phyloP scores from a whole-genome alignment of 495 filamentous ascomycete genomes.

The Poronia punctata region DNA sequence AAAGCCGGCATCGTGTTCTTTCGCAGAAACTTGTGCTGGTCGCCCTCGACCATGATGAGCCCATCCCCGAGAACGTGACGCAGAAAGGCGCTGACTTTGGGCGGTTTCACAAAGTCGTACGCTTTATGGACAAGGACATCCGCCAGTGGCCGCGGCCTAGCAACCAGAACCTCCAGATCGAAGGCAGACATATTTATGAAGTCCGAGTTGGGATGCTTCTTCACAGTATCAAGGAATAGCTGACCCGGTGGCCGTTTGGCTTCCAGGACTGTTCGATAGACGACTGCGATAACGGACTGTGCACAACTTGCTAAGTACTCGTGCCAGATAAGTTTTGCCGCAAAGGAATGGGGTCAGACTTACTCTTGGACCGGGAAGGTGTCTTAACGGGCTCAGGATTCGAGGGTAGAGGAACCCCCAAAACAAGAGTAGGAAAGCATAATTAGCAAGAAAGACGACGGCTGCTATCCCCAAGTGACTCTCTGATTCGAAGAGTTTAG shows the following conservation, averaged over 20 bases:
- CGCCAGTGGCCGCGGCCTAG: constrained; percentile 48
- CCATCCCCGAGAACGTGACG: constrained; percentile 58
- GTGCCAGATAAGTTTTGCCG: not conserved
- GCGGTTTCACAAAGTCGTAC: constrained; percentile 67
- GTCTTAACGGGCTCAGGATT: constrained; percentile 49
- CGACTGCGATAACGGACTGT: constrained; percentile 5
- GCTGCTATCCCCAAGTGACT: constrained; percentile 1
- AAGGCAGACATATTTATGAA: constrained; percentile 72
- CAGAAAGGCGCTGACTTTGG: constrained; percentile 43
- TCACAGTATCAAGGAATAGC: constrained; percentile 40
- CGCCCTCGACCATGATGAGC: constrained; percentile 65
- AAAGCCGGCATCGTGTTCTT: constrained; percentile 71
- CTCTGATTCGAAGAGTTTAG: not conserved
- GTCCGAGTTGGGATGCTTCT: constrained; percentile 35
- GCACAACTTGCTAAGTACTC: not conserved
- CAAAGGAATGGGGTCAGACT: constrained; percentile 10
- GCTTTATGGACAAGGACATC: constrained; percentile 54
- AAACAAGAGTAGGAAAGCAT: constrained; percentile 28
- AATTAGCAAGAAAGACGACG: constrained; percentile 12
- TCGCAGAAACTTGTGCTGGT: constrained; percentile 68
- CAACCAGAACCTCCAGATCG: constrained; percentile 53
- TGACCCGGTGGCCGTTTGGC: constrained; percentile 30
- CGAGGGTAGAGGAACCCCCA: constrained; percentile 47
- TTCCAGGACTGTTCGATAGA: constrained; percentile 6
- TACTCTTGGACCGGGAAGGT: constrained; percentile 46